These are phyloP conservation scores for Clitopilus hobsonii DNA, from an alignment of 768 basidiomycete genomes.

Conservation along the genomic window DNA sequence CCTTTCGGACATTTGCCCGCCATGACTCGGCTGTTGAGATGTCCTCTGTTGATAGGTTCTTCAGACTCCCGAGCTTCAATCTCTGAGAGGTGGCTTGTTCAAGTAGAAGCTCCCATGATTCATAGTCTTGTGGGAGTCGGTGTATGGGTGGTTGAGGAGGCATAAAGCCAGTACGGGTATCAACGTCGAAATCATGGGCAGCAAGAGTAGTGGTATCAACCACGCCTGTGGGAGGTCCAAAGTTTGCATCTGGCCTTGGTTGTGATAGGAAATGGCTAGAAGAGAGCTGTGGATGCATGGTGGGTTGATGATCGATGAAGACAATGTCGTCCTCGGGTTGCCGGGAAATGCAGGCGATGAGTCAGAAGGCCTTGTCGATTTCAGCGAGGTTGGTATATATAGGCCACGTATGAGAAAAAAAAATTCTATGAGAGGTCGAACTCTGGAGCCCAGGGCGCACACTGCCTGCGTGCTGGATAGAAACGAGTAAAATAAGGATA, in stretches of 20 bases:
- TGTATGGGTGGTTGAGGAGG: slow-evolving; percentile 66
- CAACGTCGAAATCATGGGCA: slow-evolving; percentile 88
- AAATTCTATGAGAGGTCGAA: too few species aligned
- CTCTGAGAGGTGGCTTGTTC: slow-evolving; percentile 37
- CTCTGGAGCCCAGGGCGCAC: too few species aligned
- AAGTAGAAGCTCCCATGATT: slow-evolving; percentile 58
- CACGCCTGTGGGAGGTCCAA: slow-evolving; percentile 19
- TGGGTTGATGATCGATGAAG: background rate
- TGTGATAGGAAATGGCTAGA: slow-evolving; percentile 27
- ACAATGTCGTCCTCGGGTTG: too few species aligned
- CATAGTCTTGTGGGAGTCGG: slow-evolving; percentile 53
- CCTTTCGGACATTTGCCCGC: slow-evolving; percentile 39
- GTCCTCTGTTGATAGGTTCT: slow-evolving; percentile 28
- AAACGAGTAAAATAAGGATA: background rate
- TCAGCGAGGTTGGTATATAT: too few species aligned
- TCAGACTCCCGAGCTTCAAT: slow-evolving; percentile 53
- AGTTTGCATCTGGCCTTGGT: slow-evolving; percentile 22
- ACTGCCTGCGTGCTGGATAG: background rate
- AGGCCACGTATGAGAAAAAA: too few species aligned
- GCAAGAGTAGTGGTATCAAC: slow-evolving; percentile 51
- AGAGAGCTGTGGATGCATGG: background rate
- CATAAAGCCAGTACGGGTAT: slow-evolving; percentile 89
- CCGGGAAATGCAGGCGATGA: too few species aligned
- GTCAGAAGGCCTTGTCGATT: too few species aligned
- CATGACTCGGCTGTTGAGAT: slow-evolving; percentile 36